These are phyloP conservation scores for Stereocaulon alpinum DNA, from an alignment of 495 filamentous ascomycete species.

Conservation along the genomic window DNA sequence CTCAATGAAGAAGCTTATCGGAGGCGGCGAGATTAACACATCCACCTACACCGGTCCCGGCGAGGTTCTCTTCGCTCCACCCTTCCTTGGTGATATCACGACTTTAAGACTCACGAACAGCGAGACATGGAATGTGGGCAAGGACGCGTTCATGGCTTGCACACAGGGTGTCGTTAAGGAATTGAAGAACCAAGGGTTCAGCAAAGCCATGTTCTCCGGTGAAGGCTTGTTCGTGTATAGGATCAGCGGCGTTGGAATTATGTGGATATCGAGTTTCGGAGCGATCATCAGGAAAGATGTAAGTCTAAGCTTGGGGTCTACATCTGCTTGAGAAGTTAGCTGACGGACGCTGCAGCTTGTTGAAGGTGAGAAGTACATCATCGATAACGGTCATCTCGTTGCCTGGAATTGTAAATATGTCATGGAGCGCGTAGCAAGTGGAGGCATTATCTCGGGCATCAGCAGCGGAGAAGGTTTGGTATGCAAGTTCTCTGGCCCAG, in stretches of 20 bases:
- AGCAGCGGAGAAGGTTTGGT: slow-evolving; percentile 78
- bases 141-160: slow-evolving; percentile 65
- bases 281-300: slow-evolving; percentile 95
- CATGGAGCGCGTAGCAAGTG: slow-evolving; percentile 78
- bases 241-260: slow-evolving; percentile 63
- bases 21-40: slow-evolving; percentile 66
- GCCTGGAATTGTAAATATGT: slow-evolving; percentile 96
- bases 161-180: slow-evolving; percentile 74
- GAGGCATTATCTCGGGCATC: slow-evolving; percentile 74
- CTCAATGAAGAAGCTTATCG: slow-evolving; percentile 72
- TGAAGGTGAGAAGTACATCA: slow-evolving; percentile 73
- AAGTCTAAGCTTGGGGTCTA: slow-evolving; percentile 27
- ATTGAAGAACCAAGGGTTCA: slow-evolving; percentile 76
- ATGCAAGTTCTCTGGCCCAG: slow-evolving; percentile 88
- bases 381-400: slow-evolving; percentile 93
- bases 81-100: slow-evolving; percentile 76
- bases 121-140: slow-evolving; percentile 70
- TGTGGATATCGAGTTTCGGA: slow-evolving; percentile 88
- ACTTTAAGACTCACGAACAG: slow-evolving; percentile 58
- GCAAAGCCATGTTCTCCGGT: slow-evolving; percentile 86
- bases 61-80: slow-evolving; percentile 74
- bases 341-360: slow-evolving; percentile 40
- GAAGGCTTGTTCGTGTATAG: slow-evolving; percentile 90
- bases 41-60: slow-evolving; percentile 86
- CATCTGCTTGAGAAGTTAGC: not conserved